phyloP scores from a whole-genome alignment of 164 flowering plant species.

The Pachysandra terminalis region DNA sequence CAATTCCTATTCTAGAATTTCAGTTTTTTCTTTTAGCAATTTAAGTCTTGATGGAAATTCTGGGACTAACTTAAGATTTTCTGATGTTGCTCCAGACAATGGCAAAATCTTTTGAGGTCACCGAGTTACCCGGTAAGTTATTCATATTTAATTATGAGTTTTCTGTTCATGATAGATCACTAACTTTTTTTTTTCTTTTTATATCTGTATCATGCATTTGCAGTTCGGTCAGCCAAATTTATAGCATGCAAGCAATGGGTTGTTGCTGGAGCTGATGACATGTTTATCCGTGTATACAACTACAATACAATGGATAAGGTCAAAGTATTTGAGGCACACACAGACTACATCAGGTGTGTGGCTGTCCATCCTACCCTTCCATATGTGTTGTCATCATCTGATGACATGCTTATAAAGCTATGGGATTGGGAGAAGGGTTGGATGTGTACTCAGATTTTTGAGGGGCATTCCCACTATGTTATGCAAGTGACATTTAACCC shows the following conservation, averaged over 20 bases:
- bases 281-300: slow-evolving; percentile 92
- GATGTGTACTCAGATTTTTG: slow-evolving; percentile 84
- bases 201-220: slow-evolving; percentile 17
- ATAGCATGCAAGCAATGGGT: slow-evolving; percentile 93
- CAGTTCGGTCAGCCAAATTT: slow-evolving; percentile 95
- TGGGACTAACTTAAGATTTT: slow-evolving; percentile 11
- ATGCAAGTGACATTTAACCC: slow-evolving; percentile 98
- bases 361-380: slow-evolving; percentile 93
- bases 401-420: slow-evolving; percentile 91
- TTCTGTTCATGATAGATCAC: background rate
- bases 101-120: slow-evolving; percentile 92
- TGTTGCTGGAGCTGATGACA: slow-evolving; percentile 97
- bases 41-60: background rate
- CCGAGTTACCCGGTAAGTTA: slow-evolving; percentile 81
- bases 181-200: background rate
- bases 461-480: slow-evolving; percentile 96
- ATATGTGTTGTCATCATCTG: slow-evolving; percentile 86
- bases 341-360: slow-evolving; percentile 85
- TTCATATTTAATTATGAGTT: background rate
- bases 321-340: slow-evolving; percentile 90
- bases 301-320: slow-evolving; percentile 95
- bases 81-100: slow-evolving; percentile 54
- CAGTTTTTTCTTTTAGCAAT: background rate
- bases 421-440: slow-evolving; percentile 99
- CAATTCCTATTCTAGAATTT: background rate